Percentiles rank a stretch among this genome's conserved stretches.
Conservation (phyloP, 2,329 filamentous ascomycete genomes). For the Pestalotiopsis sp. region DNA sequence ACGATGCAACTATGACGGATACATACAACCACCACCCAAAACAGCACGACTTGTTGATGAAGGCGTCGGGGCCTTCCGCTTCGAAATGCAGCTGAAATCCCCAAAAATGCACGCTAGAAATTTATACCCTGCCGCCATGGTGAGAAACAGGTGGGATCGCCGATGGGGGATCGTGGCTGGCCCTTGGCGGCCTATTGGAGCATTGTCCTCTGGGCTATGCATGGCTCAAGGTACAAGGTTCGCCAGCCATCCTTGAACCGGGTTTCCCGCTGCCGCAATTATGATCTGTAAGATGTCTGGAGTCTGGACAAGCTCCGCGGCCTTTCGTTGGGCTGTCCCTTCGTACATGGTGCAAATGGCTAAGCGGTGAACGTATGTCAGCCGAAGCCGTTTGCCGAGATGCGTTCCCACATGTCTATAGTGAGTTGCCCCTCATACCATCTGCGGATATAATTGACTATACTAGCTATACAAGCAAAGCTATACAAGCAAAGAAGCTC, state of each 20-base stretch:
- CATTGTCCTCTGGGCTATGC: not conserved
- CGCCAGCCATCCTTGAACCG: not conserved
- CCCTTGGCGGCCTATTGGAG: not conserved
- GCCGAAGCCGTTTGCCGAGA: not conserved
- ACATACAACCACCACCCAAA: not conserved
- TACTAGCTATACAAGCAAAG: not conserved
- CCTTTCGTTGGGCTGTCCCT: not conserved
- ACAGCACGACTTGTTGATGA: not conserved
- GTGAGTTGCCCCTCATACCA: too few relatives aligned
- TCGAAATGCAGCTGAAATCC: not conserved
- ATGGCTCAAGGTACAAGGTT: not conserved
- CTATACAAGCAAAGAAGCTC: not conserved
- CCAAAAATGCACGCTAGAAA: not conserved
- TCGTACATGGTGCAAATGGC: not conserved
- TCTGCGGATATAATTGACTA: not conserved
- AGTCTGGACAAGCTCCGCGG: not conserved
- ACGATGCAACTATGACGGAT: not conserved
- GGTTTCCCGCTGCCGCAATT: not conserved
- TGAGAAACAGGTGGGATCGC: not conserved
- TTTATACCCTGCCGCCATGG: not conserved
- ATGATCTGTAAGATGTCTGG: not conserved
- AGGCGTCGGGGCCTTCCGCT: not conserved
- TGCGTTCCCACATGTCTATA: too few relatives aligned
- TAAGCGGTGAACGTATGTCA: not conserved
- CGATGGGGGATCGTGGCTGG: constrained; percentile 7